Evolutionary conservation across 768 basidiomycete genomes (phyloP).

Genomic region (Tricholoma sp.): DNA sequence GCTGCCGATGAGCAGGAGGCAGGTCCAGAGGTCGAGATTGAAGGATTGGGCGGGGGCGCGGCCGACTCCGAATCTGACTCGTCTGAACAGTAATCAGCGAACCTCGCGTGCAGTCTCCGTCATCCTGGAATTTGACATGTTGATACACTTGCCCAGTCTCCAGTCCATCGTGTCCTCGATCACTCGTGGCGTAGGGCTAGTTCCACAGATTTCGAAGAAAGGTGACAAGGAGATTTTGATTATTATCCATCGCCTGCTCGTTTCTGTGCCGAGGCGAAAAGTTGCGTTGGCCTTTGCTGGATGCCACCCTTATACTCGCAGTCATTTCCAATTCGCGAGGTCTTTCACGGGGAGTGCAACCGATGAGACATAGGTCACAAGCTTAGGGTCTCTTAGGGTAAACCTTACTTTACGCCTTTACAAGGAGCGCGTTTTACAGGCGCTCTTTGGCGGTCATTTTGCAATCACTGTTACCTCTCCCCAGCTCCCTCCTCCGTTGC

Average conservation of each 20-base stretch:
- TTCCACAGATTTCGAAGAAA: not conserved
- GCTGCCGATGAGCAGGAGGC: slow-evolving; percentile 37
- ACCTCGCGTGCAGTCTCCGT: not conserved
- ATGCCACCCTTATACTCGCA: not conserved
- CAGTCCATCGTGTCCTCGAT: not conserved
- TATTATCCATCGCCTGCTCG: too few species aligned
- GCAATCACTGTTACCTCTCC: too few species aligned
- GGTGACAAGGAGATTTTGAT: too few species aligned
- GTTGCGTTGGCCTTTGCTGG: not conserved
- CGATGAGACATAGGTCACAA: too few species aligned
- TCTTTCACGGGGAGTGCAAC: too few species aligned
- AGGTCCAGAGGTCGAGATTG: slow-evolving; percentile 48
- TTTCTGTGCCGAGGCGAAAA: too few species aligned
- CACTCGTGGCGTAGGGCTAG: not conserved
- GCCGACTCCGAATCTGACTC: slow-evolving; percentile 26
- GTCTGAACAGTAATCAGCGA: slow-evolving; percentile 18
- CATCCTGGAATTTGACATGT: not conserved
- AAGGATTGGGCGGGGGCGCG: slow-evolving; percentile 37
- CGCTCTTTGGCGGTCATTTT: too few species aligned
- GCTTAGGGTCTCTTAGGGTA: too few species aligned
- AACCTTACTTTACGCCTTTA: too few species aligned
- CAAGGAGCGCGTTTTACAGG: too few species aligned
- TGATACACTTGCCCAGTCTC: not conserved
- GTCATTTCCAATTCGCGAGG: too few species aligned
- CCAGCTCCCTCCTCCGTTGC: too few species aligned